phyloP scores from a whole-genome alignment of 2,329 filamentous ascomycete species.

The Diaporthe vaccinii region DNA sequence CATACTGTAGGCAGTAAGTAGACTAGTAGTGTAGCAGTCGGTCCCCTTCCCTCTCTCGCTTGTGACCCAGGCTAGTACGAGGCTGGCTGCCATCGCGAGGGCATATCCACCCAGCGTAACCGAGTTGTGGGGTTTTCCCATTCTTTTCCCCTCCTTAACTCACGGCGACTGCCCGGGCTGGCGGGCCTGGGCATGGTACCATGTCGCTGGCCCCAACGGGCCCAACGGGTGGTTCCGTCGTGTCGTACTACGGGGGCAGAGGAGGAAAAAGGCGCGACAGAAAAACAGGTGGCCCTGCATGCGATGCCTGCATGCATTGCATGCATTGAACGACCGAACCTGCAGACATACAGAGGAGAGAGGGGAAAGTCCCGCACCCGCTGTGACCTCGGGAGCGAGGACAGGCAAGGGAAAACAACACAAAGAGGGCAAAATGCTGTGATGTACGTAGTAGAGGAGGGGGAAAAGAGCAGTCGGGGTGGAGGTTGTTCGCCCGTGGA shows the following conservation, averaged over 20 bases:
- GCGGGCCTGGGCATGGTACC: background rate
- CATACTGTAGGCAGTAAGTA: background rate
- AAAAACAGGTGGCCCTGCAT: constrained; percentile 26
- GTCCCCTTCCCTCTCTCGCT: constrained; percentile 23
- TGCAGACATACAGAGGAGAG: constrained; percentile 5
- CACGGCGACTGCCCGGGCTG: constrained; percentile 23
- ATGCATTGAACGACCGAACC: constrained; percentile 10
- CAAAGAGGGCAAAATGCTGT: background rate
- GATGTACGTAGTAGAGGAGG: background rate
- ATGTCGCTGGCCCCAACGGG: constrained; percentile 21
- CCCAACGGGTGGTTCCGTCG: constrained; percentile 27
- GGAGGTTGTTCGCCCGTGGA: constrained; percentile 1
- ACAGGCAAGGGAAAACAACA: background rate
- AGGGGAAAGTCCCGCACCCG: background rate
- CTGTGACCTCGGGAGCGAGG: background rate
- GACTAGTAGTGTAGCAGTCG: background rate
- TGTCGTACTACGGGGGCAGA: constrained; percentile 10
- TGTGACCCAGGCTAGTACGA: constrained; percentile 33
- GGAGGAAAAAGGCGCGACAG: background rate
- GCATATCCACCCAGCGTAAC: constrained; percentile 6
- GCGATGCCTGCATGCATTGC: constrained; percentile 9
- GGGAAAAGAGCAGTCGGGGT: background rate
- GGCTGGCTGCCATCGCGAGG: constrained; percentile 12
- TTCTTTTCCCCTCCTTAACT: background rate
- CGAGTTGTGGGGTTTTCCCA: constrained; percentile 22